Conservation (phyloP, 2,329 filamentous ascomycete genomes). For the Alternaria angustiovoidea region DNA sequence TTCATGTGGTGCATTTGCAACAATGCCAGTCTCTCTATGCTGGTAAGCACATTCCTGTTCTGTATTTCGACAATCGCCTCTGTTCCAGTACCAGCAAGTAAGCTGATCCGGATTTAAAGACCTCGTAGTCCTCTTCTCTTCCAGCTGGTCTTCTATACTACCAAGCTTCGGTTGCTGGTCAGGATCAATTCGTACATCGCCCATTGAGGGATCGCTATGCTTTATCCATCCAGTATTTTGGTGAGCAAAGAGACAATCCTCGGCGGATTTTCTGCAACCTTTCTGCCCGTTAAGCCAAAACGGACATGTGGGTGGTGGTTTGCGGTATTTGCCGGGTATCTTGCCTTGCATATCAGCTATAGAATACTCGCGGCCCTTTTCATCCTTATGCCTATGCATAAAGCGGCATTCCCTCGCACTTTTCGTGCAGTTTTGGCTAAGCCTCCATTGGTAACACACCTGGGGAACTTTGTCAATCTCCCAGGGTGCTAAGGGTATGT, state of each 20-base stretch:
- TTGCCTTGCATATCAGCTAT: constrained; percentile 24
- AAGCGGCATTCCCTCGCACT: constrained; percentile 32
- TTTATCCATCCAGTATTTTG: constrained; percentile 38
- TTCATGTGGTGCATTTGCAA: constrained; percentile 14
- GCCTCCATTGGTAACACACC: constrained; percentile 40
- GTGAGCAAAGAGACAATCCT: constrained; percentile 40
- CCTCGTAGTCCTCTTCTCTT: neutral
- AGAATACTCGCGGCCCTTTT: constrained; percentile 23
- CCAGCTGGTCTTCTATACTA: neutral
- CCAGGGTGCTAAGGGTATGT: constrained; percentile 24
- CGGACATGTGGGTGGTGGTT: constrained; percentile 39
- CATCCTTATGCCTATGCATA: constrained; percentile 37
- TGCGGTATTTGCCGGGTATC: constrained; percentile 37
- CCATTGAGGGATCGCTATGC: neutral
- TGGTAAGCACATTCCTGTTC: constrained; percentile 17
- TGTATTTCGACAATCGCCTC: constrained; percentile 12
- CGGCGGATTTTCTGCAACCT: constrained; percentile 28
- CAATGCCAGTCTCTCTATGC: constrained; percentile 26
- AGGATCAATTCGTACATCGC: constrained; percentile 21
- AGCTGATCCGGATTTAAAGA: neutral
- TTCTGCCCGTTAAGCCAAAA: constrained; percentile 31
- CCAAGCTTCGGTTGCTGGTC: neutral
- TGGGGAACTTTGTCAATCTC: constrained; percentile 40
- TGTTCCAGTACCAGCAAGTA: constrained; percentile 37
- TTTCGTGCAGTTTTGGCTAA: constrained; percentile 31